Percentiles rank a stretch among this genome's conserved stretches.
Conservation (phyloP, 305 asterid species). For the Fraxinus baroniana region DNA sequence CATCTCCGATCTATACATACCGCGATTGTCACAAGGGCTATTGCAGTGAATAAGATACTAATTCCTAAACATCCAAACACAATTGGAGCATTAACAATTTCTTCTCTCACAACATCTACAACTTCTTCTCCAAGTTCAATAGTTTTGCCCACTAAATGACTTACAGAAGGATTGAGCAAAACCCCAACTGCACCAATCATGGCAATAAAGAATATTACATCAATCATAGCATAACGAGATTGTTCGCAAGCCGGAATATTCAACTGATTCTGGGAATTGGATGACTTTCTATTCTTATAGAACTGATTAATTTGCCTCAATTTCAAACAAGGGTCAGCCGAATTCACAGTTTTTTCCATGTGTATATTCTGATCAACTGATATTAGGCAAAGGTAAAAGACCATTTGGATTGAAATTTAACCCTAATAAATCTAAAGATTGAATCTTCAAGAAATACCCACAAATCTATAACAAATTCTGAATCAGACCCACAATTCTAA, state of each 20-base stretch:
- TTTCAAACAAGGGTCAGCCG: conserved; percentile 33
- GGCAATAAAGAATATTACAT: conserved; percentile 41
- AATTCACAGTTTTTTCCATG: conserved; percentile 39
- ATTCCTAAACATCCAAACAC: conserved; percentile 80
- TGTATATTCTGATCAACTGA: conserved; percentile 35
- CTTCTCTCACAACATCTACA: conserved; percentile 54
- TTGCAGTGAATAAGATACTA: conserved; percentile 53
- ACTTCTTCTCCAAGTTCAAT: conserved; percentile 50
- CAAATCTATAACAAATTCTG: conserved; percentile 33
- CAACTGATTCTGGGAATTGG: conserved; percentile 28
- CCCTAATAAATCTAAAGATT: not conserved
- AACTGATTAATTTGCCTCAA: conserved; percentile 40
- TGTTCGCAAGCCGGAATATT: conserved; percentile 41
- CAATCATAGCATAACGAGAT: conserved; percentile 44
- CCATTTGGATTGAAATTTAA: conserved; percentile 38
- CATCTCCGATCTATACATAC: conserved; percentile 56
- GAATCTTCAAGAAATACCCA: conserved; percentile 17
- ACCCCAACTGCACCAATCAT: conserved; percentile 65
- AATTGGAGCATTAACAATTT: conserved; percentile 62
- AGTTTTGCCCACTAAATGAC: conserved; percentile 32
- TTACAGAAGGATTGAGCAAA: conserved; percentile 59
- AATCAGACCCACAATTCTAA: conserved; percentile 31
- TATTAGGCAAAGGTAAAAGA: conserved; percentile 30
- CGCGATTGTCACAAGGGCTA: conserved; percentile 56
- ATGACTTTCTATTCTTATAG: conserved; percentile 31